phyloP scores from a whole-genome alignment of 257 asterid genomes.

The Nicotiana attenuata region DNA sequence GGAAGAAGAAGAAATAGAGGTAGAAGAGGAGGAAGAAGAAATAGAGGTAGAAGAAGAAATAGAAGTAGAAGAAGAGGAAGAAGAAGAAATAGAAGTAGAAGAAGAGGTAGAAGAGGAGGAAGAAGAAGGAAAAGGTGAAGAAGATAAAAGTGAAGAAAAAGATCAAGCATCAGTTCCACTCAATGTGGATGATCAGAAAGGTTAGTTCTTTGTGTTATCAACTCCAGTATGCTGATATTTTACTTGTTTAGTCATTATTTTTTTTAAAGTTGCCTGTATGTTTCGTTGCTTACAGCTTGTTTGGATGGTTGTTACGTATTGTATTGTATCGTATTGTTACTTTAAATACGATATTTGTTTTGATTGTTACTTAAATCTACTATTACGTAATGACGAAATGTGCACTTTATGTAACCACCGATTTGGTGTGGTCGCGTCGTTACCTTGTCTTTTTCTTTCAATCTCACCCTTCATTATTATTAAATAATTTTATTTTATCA shows the following conservation, averaged over 20 bases:
- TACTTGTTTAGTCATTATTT: not conserved
- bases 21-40: conserved; percentile 13
- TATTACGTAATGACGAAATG: no score
- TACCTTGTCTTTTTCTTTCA: no score
- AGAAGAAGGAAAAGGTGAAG: not conserved
- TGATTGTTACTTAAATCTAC: no score
- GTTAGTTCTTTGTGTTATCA: not conserved
- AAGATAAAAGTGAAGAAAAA: not conserved
- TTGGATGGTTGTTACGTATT: no score
- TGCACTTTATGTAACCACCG: no score
- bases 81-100: not conserved
- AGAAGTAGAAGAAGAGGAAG: not conserved
- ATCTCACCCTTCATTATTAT: no score
- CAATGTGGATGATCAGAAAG: conserved; percentile 5
- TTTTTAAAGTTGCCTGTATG: no score
- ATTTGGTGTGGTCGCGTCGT: no score
- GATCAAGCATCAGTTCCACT: not conserved
- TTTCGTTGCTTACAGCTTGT: no score
- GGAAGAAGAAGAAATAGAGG: conserved; percentile 1
- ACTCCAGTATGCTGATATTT: not conserved
- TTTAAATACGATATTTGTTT: no score
- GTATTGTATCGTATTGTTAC: no score
- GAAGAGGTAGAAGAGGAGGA: not conserved
- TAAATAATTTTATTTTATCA: no score
- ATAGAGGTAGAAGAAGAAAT: not conserved